Percentiles rank a stretch among this genome's conserved stretches.
phyloP scores from a whole-genome alignment of 192 early-diverging fungal species.

The Polychytrium aggregatum region DNA sequence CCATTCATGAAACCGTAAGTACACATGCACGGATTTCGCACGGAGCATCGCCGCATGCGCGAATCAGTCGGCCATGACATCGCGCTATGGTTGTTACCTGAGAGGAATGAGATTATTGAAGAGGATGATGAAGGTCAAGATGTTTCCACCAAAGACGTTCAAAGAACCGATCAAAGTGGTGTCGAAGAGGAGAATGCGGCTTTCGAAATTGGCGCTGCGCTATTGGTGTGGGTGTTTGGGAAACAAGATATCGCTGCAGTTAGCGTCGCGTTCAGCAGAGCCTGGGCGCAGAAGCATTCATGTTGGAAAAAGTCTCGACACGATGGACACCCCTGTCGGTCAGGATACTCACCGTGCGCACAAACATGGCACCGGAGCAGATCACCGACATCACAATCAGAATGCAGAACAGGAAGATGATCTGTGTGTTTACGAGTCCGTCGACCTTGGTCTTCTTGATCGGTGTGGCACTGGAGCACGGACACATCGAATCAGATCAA shows the following conservation, averaged over 20 bases:
- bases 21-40: background rate
- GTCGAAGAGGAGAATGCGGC: no score
- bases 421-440: slow-evolving; percentile 85
- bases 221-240: no score
- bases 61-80: no score
- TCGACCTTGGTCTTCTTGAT: slow-evolving; percentile 91
- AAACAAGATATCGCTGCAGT: no score
- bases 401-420: slow-evolving; percentile 82
- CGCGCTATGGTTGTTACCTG: no score
- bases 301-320: no score
- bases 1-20: background rate
- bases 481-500: background rate
- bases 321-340: no score
- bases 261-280: no score
- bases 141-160: slow-evolving; percentile 64
- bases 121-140: slow-evolving; percentile 93
- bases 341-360: slow-evolving; percentile 15
- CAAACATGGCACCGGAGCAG: slow-evolving; percentile 70
- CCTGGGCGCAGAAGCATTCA: no score
- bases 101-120: slow-evolving; percentile 99
- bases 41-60: background rate
- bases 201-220: no score
- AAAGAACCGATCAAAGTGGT: no score
- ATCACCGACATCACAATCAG: slow-evolving; percentile 72
- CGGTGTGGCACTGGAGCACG: slow-evolving; percentile 52